Base-by-base conservation (phyloP, 495 filamentous ascomycete species). In the Neurospora sp. region DNA sequence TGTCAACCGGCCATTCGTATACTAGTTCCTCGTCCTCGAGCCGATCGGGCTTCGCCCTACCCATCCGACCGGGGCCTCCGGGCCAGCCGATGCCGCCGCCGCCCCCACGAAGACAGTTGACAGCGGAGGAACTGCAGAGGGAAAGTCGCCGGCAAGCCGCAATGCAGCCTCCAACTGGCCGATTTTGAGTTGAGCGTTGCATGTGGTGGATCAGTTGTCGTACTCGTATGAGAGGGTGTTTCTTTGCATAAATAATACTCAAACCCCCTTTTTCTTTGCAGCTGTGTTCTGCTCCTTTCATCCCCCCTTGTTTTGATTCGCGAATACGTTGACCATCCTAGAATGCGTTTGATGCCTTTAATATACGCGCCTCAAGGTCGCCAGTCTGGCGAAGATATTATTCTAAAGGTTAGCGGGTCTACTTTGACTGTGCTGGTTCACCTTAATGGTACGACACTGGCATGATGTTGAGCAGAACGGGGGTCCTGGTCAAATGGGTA, bases 1-100 rank as follows among this genome's bases (percentile, higher is more conserved):
- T 70, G 37, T 66, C 27, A 9, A 41, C 39, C 27, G 40, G 70
- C 70, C 39, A 44, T n/a, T 46, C 70, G 40, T 44, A 49, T 49
- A 31, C 39, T 60, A 49, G 44, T 46, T 72, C 69, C 69, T 62
- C 49, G 49, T 60, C 38, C 20, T 60, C 72, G 7, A 31, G 38
- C 72, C 72, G 54, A 73, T 31, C 72, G 72, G 54, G 23, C n/a
- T 87, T 87, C 35, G 84, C 81, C 38, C 77, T 88, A 16, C 84
- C 86, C 14, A 81, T 88, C 44, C 82, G 86, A 42, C 84, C 86
- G 66, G 84, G 80, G 60, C 83, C 84, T 35, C 80, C 84, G 4
- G 82, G 79, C 38, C 82, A 81, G 11, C 79, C 81, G 35, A 78
- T 83, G 54, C 84, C 84, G 31, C 85, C 85, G 38, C 83, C 84